Conservation (phyloP, 164 flowering plant genomes). For the Chimonanthus salicifolius region DNA sequence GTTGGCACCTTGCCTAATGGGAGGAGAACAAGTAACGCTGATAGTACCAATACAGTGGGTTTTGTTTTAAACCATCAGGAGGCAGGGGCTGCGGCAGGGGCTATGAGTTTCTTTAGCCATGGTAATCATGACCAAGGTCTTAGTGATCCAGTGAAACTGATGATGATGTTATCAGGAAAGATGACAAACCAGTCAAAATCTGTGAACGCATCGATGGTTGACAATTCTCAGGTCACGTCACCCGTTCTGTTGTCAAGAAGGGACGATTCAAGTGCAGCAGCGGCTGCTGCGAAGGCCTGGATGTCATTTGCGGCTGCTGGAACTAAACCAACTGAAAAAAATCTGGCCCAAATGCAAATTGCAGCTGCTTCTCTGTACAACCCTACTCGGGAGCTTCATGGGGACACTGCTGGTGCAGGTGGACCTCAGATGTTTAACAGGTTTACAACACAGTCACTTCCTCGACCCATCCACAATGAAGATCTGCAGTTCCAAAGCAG, state of each 20-base stretch:
- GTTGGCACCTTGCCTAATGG: slow-evolving; percentile 34
- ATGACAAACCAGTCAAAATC: slow-evolving; percentile 44
- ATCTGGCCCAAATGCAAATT: slow-evolving; percentile 35
- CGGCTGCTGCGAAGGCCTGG: slow-evolving; percentile 73
- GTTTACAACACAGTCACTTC: slow-evolving; percentile 32
- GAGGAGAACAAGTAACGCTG: slow-evolving; percentile 20
- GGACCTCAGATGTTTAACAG: slow-evolving; percentile 32
- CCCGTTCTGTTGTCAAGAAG: slow-evolving; percentile 37
- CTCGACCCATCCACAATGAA: slow-evolving; percentile 27
- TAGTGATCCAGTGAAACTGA: slow-evolving; percentile 65
- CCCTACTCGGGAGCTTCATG: slow-evolving; percentile 36
- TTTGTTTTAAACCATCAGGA: slow-evolving; percentile 25
- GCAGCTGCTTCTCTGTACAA: slow-evolving; percentile 54
- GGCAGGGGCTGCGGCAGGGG: slow-evolving; percentile 21
- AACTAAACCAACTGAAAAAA: slow-evolving; percentile 32
- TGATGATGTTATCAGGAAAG: slow-evolving; percentile 55
- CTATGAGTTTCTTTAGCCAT: slow-evolving; percentile 24
- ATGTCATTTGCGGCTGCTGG: slow-evolving; percentile 67
- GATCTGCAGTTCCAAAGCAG: slow-evolving; percentile 37
- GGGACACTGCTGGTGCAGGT: slow-evolving; percentile 33
- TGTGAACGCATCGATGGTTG: slow-evolving; percentile 18
- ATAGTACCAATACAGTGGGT: slow-evolving; percentile 12
- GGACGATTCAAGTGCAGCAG: slow-evolving; percentile 48
- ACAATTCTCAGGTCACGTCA: slow-evolving; percentile 23
- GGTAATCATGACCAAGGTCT: slow-evolving; percentile 47